Base-by-base conservation (phyloP, 2,329 filamentous ascomycete species). In the Purpureocillium takamizusanense region DNA sequence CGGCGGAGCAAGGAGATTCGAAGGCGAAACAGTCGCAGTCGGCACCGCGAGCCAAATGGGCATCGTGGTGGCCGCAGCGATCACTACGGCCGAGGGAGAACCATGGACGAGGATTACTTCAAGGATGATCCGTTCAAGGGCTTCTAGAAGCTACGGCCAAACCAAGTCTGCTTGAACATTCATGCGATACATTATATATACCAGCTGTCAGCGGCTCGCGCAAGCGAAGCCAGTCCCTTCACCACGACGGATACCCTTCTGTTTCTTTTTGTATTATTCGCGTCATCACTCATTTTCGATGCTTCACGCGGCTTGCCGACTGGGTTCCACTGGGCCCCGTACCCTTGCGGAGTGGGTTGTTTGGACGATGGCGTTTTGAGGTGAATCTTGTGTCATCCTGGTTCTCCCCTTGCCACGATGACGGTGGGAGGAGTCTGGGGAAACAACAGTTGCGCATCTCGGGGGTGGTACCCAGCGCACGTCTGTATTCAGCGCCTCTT, bases 1-100 rank as follows among this genome's bases (percentile, higher is more conserved):
- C 59, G 72, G 41, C 62, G 73, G 28, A 78, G 72, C 56, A 77
- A 76, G 52, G 74, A 78, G 47, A 49, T 64, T 13, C 61, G 74
- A 15, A 62, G 75, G 29, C 63, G 67, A 33, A 61, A 64, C 21
- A 78, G 74, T 49, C 69, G 74, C 18, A 75, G 67, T 43, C 64
- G 72, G 13, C 64, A 71, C 39, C 65, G 74, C 13, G 73, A 76
- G 39, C 72, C 67, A 51, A 68, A 70, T 43, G 59, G 60, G 39
- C 67, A 65, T 31, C 63, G 67, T 13, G 62, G 63, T 10, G 59
- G 55, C 8, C 70, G 63, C 1, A 70, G 76, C 23, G 71, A 73
- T 32, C 65, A 60, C 42, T 68, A 69, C 45, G 53, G 62, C 4
- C 67, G 67, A 15, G 72, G 65, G 62, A 63, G 41, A 66, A 62